Evolutionary conservation across 2,329 filamentous ascomycete genomes (phyloP).

Genomic region (Xylariaceae sp.): DNA sequence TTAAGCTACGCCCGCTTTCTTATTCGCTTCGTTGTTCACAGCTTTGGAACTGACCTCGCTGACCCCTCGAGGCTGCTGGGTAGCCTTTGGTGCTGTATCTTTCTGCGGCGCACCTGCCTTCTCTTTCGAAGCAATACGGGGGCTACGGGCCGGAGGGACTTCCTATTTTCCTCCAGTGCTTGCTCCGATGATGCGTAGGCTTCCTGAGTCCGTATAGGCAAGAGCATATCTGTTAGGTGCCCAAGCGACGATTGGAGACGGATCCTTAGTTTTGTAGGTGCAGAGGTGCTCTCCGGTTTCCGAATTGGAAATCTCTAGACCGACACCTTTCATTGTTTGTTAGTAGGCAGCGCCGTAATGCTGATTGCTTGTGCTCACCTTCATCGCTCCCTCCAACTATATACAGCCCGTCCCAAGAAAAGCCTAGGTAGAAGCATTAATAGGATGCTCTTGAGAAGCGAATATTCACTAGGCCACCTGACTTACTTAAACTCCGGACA

Average conservation of each 20-base stretch:
- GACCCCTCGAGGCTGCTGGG: too few species aligned
- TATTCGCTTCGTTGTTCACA: too few species aligned
- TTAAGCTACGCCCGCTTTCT: too few species aligned
- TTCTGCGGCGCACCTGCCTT: too few species aligned
- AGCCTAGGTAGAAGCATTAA: constrained; percentile 44
- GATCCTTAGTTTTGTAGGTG: constrained; percentile 62
- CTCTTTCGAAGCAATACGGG: too few species aligned
- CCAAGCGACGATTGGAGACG: constrained; percentile 68
- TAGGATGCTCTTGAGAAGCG: not conserved
- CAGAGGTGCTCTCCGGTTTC: constrained; percentile 72
- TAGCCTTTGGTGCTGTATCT: too few species aligned
- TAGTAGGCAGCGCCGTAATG: too few species aligned
- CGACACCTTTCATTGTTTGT: constrained; percentile 38
- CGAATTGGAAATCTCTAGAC: constrained; percentile 65
- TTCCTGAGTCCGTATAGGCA: constrained; percentile 67
- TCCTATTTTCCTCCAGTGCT: constrained; percentile 43
- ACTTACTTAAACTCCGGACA: constrained; percentile 62
- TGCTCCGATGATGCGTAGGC: constrained; percentile 63
- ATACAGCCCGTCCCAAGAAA: constrained; percentile 74
- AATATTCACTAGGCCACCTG: not conserved
- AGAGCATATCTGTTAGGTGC: constrained; percentile 70
- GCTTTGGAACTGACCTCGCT: too few species aligned
- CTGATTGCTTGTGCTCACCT: constrained; percentile 35
- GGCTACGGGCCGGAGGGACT: constrained; percentile 1
- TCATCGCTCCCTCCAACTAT: constrained; percentile 72